A percentile compares a stretch with the other conserved stretches of the same genome.
phyloP scores from a whole-genome alignment of 2,329 filamentous ascomycete species.

The Calonectria hongkongensis region DNA sequence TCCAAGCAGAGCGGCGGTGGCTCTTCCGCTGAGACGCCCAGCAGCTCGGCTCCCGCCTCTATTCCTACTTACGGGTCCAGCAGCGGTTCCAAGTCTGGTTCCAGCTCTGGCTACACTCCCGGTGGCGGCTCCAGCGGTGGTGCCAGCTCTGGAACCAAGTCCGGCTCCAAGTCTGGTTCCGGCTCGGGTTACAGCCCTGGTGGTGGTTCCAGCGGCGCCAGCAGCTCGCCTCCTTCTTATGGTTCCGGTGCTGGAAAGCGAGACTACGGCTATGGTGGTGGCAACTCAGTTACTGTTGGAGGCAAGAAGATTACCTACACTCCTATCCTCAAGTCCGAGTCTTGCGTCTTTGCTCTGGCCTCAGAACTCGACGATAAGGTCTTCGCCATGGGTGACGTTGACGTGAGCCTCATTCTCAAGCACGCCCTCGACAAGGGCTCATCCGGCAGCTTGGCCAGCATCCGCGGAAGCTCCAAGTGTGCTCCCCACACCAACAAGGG shows the following conservation, averaged over 20 bases:
- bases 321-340: constrained; percentile 32
- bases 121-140: constrained; percentile 7
- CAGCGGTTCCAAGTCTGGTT: too few species aligned
- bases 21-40: not conserved
- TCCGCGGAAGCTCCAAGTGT: constrained; percentile 29
- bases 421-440: constrained; percentile 33
- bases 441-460: constrained; percentile 21
- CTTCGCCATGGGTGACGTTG: constrained; percentile 51
- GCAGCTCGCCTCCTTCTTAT: constrained; percentile 12
- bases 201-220: not conserved
- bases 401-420: constrained; percentile 49
- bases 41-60: not conserved
- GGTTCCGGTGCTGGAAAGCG: constrained; percentile 8
- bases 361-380: constrained; percentile 27
- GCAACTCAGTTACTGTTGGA: not conserved
- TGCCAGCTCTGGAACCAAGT: not conserved
- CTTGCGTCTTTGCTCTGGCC: constrained; percentile 39
- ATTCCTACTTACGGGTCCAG: constrained; percentile 6
- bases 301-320: constrained; percentile 22
- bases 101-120: not conserved
- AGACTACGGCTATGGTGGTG: not conserved
- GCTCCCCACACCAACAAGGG: constrained; percentile 16
- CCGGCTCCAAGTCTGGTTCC: not conserved
- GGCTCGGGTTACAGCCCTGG: constrained; percentile 20
- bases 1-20: constrained; percentile 8